phyloP scores from a whole-genome alignment of 495 filamentous ascomycete genomes.

The Lichenothelia convexa region DNA sequence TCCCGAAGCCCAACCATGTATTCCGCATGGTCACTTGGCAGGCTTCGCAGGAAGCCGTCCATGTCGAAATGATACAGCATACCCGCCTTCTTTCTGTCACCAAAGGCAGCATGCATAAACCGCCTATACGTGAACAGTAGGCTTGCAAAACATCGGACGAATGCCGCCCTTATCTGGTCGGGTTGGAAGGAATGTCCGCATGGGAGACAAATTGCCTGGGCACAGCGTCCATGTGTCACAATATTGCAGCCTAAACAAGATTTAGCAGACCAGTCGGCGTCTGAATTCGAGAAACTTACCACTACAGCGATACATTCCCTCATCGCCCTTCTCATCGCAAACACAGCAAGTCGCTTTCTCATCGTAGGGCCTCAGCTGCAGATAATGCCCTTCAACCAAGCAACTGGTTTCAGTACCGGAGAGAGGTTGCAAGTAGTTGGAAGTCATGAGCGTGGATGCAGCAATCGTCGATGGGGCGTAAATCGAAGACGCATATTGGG shows the following conservation, averaged over 20 bases:
- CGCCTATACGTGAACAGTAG: constrained; percentile 93
- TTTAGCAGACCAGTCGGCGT: constrained; percentile 9
- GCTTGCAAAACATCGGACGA: constrained; percentile 85
- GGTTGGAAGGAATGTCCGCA: constrained; percentile 81
- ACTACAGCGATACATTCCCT: constrained; percentile 68
- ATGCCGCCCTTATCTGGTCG: constrained; percentile 80
- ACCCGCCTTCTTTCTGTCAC: constrained; percentile 71
- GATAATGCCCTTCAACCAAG: constrained; percentile 90
- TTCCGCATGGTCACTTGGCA: constrained; percentile 78
- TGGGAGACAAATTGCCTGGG: constrained; percentile 62
- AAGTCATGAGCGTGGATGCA: constrained; percentile 93
- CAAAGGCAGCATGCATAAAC: constrained; percentile 51
- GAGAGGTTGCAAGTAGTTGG: constrained; percentile 68
- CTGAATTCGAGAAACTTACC: constrained; percentile 14
- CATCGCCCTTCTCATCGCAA: constrained; percentile 78
- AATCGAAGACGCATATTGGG: constrained; percentile 80
- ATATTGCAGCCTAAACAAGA: constrained; percentile 43
- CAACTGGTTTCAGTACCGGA: constrained; percentile 67
- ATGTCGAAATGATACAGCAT: constrained; percentile 86
- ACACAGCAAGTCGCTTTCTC: constrained; percentile 55
- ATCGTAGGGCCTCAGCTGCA: constrained; percentile 55
- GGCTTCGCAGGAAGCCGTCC: constrained; percentile 76
- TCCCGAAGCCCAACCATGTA: constrained; percentile 77
- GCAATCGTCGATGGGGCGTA: constrained; percentile 96
- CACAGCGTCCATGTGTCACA: constrained; percentile 62